These are phyloP conservation scores for Bretziella fagacearum DNA, from an alignment of 2,329 filamentous ascomycete genomes.

Conservation along the genomic window DNA sequence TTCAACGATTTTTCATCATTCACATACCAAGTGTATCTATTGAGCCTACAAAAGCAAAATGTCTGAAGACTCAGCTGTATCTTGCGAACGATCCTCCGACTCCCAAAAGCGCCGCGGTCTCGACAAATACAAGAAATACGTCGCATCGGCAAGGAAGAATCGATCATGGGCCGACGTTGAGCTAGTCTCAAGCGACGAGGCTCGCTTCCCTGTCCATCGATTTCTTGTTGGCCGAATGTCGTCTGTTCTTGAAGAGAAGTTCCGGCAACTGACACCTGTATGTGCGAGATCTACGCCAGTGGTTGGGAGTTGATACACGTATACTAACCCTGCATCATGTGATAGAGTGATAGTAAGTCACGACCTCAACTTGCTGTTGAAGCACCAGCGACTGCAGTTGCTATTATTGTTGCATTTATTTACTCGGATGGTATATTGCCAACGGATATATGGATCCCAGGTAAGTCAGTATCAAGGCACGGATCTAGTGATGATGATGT, in stretches of 20 bases:
- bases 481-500: no score
- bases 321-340: no score
- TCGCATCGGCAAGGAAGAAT: background rate
- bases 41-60: background rate
- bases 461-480: background rate
- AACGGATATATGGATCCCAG: constrained; percentile 1
- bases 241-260: background rate
- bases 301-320: background rate
- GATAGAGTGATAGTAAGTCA: no score
- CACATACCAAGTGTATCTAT: no score
- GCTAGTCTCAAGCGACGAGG: background rate
- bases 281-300: background rate
- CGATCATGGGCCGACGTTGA: background rate
- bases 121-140: background rate
- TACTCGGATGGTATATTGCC: constrained; percentile 2
- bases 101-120: background rate
- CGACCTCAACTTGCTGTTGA: background rate
- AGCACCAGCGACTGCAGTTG: background rate
- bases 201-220: background rate
- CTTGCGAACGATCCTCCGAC: background rate
- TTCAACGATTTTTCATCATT: no score
- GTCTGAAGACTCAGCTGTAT: background rate
- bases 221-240: background rate
- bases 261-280: background rate
- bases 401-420: background rate